phyloP scores from a whole-genome alignment of 306 rosid species.

The Acacia acuminata region DNA sequence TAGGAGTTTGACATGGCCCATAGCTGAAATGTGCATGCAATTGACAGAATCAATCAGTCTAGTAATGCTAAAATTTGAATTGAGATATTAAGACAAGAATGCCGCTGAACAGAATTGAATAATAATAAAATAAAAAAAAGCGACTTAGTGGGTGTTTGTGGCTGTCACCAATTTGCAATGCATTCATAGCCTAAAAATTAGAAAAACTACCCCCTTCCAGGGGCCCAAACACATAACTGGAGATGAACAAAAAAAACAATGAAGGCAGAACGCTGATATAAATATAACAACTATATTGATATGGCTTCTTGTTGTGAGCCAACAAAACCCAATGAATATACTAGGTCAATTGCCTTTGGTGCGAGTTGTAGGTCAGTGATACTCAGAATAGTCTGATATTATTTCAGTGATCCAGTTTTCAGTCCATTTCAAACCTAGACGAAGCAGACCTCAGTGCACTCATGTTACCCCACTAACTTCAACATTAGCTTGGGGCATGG shows the following conservation, averaged over 20 bases:
- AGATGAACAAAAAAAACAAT: not conserved
- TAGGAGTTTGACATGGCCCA: conserved; percentile 99
- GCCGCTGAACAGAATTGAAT: conserved; percentile 4
- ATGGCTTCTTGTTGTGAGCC: not conserved
- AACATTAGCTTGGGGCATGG: not conserved
- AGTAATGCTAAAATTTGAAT: conserved; percentile 26
- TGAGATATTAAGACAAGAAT: conserved; percentile 21
- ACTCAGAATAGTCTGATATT: conserved; percentile 12
- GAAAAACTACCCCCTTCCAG: conserved; percentile 22
- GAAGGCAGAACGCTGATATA: not conserved
- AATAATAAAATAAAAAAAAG: not conserved
- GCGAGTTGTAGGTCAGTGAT: conserved; percentile 15
- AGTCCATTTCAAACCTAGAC: conserved; percentile 27
- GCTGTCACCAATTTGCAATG: conserved; percentile 7
- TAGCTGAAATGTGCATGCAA: conserved; percentile 69
- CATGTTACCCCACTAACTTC: not conserved
- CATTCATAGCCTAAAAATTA: conserved; percentile 19
- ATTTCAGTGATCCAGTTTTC: conserved; percentile 8
- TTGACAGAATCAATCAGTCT: conserved; percentile 33
- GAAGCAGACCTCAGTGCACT: conserved; percentile 26
- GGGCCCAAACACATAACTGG: not conserved
- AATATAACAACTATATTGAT: not conserved
- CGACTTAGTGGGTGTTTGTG: not conserved
- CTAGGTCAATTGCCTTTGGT: not conserved
- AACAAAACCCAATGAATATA: conserved; percentile 20